Evolutionary conservation across 345 rosid genomes (phyloP), one percentile per base, ranked within the genome.

Genomic region (Populus ilicifolia): DNA sequence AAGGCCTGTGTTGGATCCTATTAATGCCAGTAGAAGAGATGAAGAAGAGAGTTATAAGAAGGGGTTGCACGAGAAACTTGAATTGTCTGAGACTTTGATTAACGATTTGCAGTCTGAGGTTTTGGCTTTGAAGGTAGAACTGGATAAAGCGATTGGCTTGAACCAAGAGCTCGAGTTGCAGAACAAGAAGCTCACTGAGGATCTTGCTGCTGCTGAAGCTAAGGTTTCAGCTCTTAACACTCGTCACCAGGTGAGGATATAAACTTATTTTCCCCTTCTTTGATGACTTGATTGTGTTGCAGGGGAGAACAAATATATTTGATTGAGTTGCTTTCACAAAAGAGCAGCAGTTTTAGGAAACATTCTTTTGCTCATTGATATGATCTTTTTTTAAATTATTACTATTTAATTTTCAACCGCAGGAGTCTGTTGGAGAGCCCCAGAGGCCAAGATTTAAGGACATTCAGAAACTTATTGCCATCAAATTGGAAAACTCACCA

Each of bases 391-490:
- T 13, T 12, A 1, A 2, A 44, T 44, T 44, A 5, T 14, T 44
- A 44, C 17, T 44, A 44, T 72, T 79, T 62, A n/a, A 69, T 59
- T 71, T 70, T 70, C 33, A 46, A 59, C 25, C 68, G 54, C 77
- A 85, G 83, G 84, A 89, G 78, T 62, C 89, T 72, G 78, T 35
- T 70, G 85, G 78, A 81, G 90, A 88, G 67, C 73, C 81, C 72
- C 84, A 77, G 77, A 87, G 84, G 79, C 85, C 84, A 5, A 89
- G 87, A 76, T 94, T 90, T 67, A 89, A 88, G 84, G 93, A 92
- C 85, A 87, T 93, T 41, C 98, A 93, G 85, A 89, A 81, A 68
- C 81, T 88, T 76, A 89, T 91, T 18, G 91, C 93, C 69, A 85
- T 81, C 84, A 89, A 92, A 85, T 82, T 92, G 71, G 93, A 89